Evolutionary conservation across 139 green algal genomes (phyloP).

Genomic region (Auxenochlorella protothecoides): DNA sequence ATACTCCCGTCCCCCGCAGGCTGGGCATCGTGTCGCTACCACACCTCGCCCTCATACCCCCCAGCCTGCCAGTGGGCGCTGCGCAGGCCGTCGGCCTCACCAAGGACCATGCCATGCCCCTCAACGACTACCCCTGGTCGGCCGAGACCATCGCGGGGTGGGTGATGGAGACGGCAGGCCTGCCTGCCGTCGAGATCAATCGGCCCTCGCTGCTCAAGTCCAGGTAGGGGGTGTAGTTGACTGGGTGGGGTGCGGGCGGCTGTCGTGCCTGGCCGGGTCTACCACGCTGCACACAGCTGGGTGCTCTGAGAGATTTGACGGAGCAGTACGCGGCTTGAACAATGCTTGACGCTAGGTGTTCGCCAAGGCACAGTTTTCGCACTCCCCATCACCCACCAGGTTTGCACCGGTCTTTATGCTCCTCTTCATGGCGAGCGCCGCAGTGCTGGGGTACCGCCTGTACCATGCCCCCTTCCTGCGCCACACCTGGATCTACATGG

Average conservation of each 20-base stretch:
- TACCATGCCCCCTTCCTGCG: slow-evolving; percentile 42
- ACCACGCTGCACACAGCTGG: no score
- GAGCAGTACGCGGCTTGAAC: no score
- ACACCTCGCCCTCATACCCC: slow-evolving; percentile 34
- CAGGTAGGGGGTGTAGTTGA: slow-evolving; percentile 3
- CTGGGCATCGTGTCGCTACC: slow-evolving; percentile 49
- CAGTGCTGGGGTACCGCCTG: slow-evolving; percentile 30
- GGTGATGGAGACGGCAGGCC: slow-evolving; percentile 19
- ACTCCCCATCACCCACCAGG: not conserved
- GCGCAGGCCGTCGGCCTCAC: slow-evolving; percentile 31
- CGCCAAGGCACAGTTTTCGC: no score
- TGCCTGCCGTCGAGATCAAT: slow-evolving; percentile 35
- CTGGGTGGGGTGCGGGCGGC: not conserved
- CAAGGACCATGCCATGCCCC: slow-evolving; percentile 24
- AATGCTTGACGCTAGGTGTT: no score
- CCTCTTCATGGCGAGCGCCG: slow-evolving; percentile 12
- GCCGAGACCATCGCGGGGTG: slow-evolving; percentile 43
- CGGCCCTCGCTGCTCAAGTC: slow-evolving; percentile 33
- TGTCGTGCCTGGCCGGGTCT: no score
- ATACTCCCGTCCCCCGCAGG: slow-evolving; percentile 24
- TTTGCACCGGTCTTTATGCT: slow-evolving; percentile 23
- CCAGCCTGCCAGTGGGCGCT: slow-evolving; percentile 13
- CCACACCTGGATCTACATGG: slow-evolving; percentile 26
- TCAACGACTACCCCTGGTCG: slow-evolving; percentile 39
- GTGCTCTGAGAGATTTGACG: no score